phyloP scores from a whole-genome alignment of 176 grass and related monocot species.

The Oryza nivara region DNA sequence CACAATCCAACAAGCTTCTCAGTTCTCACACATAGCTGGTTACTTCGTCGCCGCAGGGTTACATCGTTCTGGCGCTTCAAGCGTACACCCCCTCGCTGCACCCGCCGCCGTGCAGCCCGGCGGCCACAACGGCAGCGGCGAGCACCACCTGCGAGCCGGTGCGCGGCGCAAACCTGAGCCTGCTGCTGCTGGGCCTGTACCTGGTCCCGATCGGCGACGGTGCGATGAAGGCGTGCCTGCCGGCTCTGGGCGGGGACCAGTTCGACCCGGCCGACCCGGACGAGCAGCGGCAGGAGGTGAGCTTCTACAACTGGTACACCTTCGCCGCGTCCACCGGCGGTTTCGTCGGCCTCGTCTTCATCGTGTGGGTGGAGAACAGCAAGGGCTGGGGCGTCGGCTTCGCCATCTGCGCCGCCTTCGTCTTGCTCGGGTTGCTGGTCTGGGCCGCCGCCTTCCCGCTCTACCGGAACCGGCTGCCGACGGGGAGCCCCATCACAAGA shows the following conservation, averaged over 20 bases:
- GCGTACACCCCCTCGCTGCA: constrained; percentile 63
- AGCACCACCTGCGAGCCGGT: constrained; percentile 33
- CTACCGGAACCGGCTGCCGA: constrained; percentile 61
- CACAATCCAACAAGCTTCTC: too few species aligned
- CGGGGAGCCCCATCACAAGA: constrained; percentile 75
- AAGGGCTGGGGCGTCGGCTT: constrained; percentile 73
- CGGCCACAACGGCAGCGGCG: too few species aligned
- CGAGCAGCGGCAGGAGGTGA: constrained; percentile 49
- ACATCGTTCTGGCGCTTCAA: constrained; percentile 72
- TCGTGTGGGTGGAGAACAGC: constrained; percentile 75
- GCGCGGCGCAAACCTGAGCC: constrained; percentile 52
- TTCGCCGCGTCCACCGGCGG: constrained; percentile 62
- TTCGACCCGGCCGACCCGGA: constrained; percentile 55
- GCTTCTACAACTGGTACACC: constrained; percentile 95
- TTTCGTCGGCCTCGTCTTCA: constrained; percentile 59
- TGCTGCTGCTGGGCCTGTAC: constrained; percentile 69
- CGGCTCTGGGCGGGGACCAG: constrained; percentile 68
- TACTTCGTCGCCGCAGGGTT: constrained; percentile 58
- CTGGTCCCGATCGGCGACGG: constrained; percentile 66
- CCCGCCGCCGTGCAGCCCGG: constrained; percentile 47
- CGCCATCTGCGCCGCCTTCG: constrained; percentile 33
- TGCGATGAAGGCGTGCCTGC: not conserved
- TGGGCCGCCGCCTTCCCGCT: constrained; percentile 57
- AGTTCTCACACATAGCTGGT: too few species aligned
- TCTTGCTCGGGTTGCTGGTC: constrained; percentile 48